phyloP scores from a whole-genome alignment of 805 yeast genomes.

The Candida oleophila region DNA sequence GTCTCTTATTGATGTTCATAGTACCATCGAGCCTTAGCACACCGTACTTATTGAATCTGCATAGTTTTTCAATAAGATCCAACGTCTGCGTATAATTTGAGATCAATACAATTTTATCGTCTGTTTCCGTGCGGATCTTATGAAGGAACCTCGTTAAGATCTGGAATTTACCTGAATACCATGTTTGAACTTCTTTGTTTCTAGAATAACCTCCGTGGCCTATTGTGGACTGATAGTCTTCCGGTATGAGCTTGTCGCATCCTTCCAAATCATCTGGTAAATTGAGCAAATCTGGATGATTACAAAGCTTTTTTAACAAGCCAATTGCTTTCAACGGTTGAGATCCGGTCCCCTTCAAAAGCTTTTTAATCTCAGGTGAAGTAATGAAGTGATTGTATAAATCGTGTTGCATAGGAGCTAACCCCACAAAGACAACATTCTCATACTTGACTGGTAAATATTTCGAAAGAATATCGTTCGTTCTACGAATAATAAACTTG shows the following conservation, averaged over 20 bases:
- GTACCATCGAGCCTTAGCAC: constrained; percentile 87
- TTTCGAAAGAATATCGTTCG: constrained; percentile 91
- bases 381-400: constrained; percentile 74
- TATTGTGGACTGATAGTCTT: constrained; percentile 58
- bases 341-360: constrained; percentile 66
- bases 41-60: constrained; percentile 75
- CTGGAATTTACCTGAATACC: constrained; percentile 83
- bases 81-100: constrained; percentile 94
- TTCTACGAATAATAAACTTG: constrained; percentile 88
- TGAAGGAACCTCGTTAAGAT: constrained; percentile 82
- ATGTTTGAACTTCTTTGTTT: constrained; percentile 68
- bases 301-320: constrained; percentile 83
- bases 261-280: constrained; percentile 80
- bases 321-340: constrained; percentile 92
- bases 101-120: constrained; percentile 92
- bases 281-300: constrained; percentile 84
- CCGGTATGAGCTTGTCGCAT: constrained; percentile 63
- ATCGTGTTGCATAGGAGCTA: constrained; percentile 72
- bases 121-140: constrained; percentile 74
- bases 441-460: constrained; percentile 95
- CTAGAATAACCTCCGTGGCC: constrained; percentile 31
- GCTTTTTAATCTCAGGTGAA: constrained; percentile 70
- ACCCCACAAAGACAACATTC: constrained; percentile 89
- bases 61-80: constrained; percentile 84
- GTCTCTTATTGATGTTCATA: constrained; percentile 87